Conservation (phyloP, 495 filamentous ascomycete species). For the Rhypophila decipiens region DNA sequence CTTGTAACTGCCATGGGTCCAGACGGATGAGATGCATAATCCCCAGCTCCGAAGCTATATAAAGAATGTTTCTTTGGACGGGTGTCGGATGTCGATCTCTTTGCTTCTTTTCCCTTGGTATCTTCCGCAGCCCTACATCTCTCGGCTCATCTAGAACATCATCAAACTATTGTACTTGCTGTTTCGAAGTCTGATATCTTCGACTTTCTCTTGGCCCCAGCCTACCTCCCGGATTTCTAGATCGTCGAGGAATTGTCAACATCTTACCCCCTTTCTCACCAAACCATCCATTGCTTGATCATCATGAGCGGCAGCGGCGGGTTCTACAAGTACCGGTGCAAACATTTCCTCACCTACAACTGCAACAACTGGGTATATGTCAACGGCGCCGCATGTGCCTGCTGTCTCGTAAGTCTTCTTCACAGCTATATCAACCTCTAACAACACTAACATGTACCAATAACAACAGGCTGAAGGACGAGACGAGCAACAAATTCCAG, state of each 20-base stretch:
- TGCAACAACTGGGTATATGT: slow-evolving; percentile 58
- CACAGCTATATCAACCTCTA: too few species aligned
- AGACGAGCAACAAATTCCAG: slow-evolving; percentile 29
- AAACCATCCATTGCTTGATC: slow-evolving; percentile 5
- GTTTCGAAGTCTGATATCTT: too few species aligned
- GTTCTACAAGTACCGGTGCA: slow-evolving; percentile 58
- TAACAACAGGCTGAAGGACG: slow-evolving; percentile 38
- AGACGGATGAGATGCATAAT: background rate
- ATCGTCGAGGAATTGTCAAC: background rate
- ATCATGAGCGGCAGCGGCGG: slow-evolving; percentile 53
- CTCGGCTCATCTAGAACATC: background rate
- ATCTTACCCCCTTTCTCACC: background rate
- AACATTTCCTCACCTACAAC: slow-evolving; percentile 51
- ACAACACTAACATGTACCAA: background rate
- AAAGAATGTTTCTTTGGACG: slow-evolving; percentile 1
- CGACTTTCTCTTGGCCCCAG: too few species aligned
- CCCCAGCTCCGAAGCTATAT: background rate
- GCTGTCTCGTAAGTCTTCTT: slow-evolving; percentile 45
- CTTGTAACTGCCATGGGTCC: background rate
- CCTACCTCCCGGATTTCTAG: background rate
- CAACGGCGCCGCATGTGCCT: slow-evolving; percentile 50
- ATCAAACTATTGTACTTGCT: background rate
- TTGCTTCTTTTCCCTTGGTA: slow-evolving; percentile 1
- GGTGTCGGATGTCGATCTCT: background rate
- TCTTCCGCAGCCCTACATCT: background rate